A percentile compares a stretch with the other conserved stretches of the same genome.
These are phyloP conservation scores for Beta corolliflora DNA, from an alignment of 179 eudicot species.

Conservation along the genomic window DNA sequence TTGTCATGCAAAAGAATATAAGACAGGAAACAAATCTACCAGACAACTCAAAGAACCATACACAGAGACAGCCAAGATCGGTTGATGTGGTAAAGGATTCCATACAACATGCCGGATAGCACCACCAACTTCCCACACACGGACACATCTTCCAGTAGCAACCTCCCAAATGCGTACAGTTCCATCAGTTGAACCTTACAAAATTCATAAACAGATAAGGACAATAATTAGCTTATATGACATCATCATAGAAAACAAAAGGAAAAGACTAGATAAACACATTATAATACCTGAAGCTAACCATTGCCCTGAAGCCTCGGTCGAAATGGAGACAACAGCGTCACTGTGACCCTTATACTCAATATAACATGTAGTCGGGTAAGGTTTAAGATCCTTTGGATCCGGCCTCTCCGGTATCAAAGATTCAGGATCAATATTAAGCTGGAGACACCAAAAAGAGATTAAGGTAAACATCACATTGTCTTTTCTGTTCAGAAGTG, in stretches of 20 bases:
- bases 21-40: neutral
- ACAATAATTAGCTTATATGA: slow-evolving; percentile 1
- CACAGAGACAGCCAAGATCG: slow-evolving; percentile 82
- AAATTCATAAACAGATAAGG: slow-evolving; percentile 1
- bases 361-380: slow-evolving; percentile 75
- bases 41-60: slow-evolving; percentile 40
- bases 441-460: slow-evolving; percentile 42
- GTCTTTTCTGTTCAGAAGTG: slow-evolving; percentile 1
- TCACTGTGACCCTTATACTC: slow-evolving; percentile 92
- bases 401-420: slow-evolving; percentile 83
- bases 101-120: slow-evolving; percentile 73
- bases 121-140: slow-evolving; percentile 77
- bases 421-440: slow-evolving; percentile 88
- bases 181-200: slow-evolving; percentile 84
- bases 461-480: slow-evolving; percentile 1
- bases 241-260: neutral
- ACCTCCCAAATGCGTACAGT: slow-evolving; percentile 94
- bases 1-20: neutral
- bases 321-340: slow-evolving; percentile 79
- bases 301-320: slow-evolving; percentile 88
- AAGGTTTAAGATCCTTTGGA: slow-evolving; percentile 87
- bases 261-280: neutral
- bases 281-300: slow-evolving; percentile 82
- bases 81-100: slow-evolving; percentile 84
- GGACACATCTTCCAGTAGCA: slow-evolving; percentile 86